Conservation (phyloP, 1,284 basidiomycete species). For the Entoloma clypeatum region DNA sequence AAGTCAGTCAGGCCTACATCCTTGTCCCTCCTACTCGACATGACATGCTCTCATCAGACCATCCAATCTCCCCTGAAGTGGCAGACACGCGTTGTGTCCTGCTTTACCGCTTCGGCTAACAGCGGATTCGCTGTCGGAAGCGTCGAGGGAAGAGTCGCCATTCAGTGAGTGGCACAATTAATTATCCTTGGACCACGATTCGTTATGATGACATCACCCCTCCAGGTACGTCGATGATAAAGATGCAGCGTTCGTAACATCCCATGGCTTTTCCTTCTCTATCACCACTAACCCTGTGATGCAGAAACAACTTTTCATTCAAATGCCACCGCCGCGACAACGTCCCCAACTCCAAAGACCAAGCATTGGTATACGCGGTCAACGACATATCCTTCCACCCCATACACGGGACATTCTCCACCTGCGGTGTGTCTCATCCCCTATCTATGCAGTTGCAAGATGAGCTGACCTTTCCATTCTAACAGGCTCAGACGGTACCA, state of each 20-base stretch:
- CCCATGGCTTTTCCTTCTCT: neutral
- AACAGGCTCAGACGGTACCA: conserved; percentile 73
- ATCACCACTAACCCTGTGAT: conserved; percentile 4
- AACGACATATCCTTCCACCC: conserved; percentile 91
- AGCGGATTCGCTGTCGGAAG: conserved; percentile 91
- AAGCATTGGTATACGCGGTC: conserved; percentile 84
- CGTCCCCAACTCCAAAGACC: conserved; percentile 60
- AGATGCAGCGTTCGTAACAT: conserved; percentile 51
- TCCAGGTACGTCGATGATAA: conserved; percentile 80
- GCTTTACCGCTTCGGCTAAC: conserved; percentile 68
- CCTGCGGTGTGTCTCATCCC: conserved; percentile 64
- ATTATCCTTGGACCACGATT: neutral
- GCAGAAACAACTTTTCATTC: conserved; percentile 89
- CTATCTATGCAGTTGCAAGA: conserved; percentile 12
- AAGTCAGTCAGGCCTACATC: conserved; percentile 41
- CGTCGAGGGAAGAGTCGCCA: conserved; percentile 93
- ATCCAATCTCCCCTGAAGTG: conserved; percentile 86
- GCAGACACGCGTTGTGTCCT: conserved; percentile 90
- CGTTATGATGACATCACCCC: neutral
- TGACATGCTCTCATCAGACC: conserved; percentile 40
- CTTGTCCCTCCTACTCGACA: conserved; percentile 1
- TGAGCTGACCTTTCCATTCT: too few species aligned
- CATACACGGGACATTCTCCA: conserved; percentile 91
- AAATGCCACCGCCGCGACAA: conserved; percentile 90
- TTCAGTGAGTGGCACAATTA: conserved; percentile 68